Conservation (phyloP, 2,329 filamentous ascomycete species). For the Fusarium papillatum region DNA sequence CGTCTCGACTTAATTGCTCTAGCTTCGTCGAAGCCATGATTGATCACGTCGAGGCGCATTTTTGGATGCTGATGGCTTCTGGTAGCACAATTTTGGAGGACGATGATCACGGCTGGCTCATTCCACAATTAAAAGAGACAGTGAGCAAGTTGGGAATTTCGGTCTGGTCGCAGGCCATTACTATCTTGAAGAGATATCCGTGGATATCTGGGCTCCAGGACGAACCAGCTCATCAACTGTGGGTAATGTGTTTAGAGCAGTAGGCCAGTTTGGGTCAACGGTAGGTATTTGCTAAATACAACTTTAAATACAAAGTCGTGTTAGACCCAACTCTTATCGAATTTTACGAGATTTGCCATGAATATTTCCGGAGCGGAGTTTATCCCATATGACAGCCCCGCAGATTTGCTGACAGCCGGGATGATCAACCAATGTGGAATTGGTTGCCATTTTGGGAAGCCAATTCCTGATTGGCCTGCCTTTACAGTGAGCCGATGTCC, state of each 20-base stretch:
- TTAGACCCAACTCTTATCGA: background rate
- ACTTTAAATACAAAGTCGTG: background rate
- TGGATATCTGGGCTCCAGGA: conserved; percentile 4
- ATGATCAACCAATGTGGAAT: background rate
- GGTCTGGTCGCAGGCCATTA: background rate
- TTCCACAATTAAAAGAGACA: background rate
- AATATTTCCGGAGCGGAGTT: background rate
- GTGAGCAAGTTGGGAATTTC: background rate
- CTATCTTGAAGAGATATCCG: background rate
- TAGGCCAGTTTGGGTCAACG: background rate
- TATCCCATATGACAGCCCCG: background rate
- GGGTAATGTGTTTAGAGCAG: background rate
- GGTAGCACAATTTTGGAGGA: background rate
- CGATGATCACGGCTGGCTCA: conserved; percentile 1
- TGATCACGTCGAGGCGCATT: background rate
- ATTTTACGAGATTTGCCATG: background rate
- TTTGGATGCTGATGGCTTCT: conserved; percentile 1
- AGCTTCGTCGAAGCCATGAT: background rate
- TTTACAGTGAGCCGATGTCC: background rate
- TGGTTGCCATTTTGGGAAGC: background rate
- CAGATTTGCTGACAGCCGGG: background rate
- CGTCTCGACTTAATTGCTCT: background rate
- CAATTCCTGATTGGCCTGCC: conserved; percentile 1
- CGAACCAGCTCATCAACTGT: background rate
- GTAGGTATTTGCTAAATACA: background rate